Conservation (phyloP, 257 asterid species). For the Solanum rostratum region DNA sequence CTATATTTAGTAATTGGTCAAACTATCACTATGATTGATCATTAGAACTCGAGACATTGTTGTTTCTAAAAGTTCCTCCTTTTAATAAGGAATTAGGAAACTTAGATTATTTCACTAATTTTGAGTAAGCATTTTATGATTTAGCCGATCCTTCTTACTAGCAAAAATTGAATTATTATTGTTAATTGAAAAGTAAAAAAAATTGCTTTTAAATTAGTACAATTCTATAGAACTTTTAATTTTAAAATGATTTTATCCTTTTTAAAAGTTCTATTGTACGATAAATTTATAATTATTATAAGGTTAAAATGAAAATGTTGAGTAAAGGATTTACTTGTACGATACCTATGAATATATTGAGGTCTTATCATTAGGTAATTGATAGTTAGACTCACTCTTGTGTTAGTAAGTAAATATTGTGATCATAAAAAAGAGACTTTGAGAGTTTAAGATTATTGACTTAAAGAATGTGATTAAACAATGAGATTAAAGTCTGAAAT, state of each 20-base stretch:
- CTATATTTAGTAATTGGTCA: not conserved
- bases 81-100: not conserved
- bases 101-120: not conserved
- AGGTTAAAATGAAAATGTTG: not conserved
- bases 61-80: not conserved
- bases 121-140: not conserved
- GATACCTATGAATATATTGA: not conserved
- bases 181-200: not conserved
- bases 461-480: not conserved
- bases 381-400: not conserved
- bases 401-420: not conserved
- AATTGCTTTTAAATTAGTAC: not conserved
- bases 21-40: not conserved
- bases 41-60: not conserved
- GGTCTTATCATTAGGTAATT: not conserved
- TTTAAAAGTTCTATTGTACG: not conserved
- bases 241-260: not conserved
- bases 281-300: not conserved
- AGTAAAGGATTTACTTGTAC: not conserved
- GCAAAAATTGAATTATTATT: not conserved
- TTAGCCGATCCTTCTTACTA: not conserved
- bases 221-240: not conserved
- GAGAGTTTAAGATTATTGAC: not conserved
- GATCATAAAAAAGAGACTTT: not conserved
- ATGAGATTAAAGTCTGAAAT: not conserved